Evolutionary conservation across 371 early-diverging fungal species (phyloP), one percentile per base, ranked within the genome.

Genomic region (Syncephalastrum contaminatum): DNA sequence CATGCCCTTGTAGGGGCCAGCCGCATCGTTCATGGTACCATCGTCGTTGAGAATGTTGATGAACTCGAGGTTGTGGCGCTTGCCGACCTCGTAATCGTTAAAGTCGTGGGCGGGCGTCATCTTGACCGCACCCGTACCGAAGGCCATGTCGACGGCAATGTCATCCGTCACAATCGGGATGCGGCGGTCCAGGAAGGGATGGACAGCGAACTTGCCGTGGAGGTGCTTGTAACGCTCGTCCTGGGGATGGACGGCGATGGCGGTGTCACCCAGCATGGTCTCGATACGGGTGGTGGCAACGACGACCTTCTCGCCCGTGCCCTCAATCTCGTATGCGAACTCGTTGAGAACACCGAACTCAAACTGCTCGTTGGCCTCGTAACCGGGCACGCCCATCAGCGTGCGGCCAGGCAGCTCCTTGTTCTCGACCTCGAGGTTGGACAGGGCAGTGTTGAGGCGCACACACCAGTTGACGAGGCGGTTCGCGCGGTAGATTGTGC

Each of bases 101-200:
- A 87, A 85, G 80, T 99, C 99, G 75, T 99, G 99, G n/a, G 99
- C 98, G 36, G 76, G 76, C 1, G 99, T 99, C 58, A 99, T 96
- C 84, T 99, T 99, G 63, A 99, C 96, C 57, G 98, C 96, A 74
- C 99, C 99, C 25, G 99, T 98, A 76, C 99, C 99, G 70, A 99
- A 97, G 6, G 83, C 88, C 85, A 92, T 90, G 60, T 99, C 99
- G 48, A 95, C 99, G 52, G 88, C 87, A 60, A 89, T 87, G 63
- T 94, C 95, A 67, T 94, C 93, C 40, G 94, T 81, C 53, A 99
- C 84, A 58, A 99, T 95, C 41, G 95, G 94, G 59, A 99, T 89
- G 60, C 87, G 84, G 50, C 95, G 88, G 42, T 84, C 83, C 47
- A 93, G 82, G 82, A 99, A 92, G 27, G 99, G 99, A 77, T 99